These are phyloP conservation scores for Talaromyces sp. DNA, from an alignment of 2,329 filamentous ascomycete species.

Conservation along the genomic window DNA sequence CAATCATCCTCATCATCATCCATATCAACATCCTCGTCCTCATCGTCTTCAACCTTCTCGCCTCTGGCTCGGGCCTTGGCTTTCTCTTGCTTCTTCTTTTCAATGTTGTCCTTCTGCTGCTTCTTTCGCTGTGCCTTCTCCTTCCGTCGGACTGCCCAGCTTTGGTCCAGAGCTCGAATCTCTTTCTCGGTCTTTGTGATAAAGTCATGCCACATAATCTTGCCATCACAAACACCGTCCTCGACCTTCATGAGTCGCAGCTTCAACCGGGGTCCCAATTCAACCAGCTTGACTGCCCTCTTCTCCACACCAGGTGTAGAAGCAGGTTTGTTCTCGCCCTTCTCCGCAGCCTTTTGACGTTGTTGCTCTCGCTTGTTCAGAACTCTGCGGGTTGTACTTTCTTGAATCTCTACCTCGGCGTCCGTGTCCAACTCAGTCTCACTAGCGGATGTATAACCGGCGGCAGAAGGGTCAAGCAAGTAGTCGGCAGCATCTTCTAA, in stretches of 20 bases:
- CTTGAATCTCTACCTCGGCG: conserved; percentile 85
- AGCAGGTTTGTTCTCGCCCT: conserved; percentile 45
- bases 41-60: conserved; percentile 49
- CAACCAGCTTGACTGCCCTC: conserved; percentile 85
- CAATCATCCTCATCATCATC: conserved; percentile 55
- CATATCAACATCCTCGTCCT: conserved; percentile 57
- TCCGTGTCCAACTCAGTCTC: conserved; percentile 94
- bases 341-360: conserved; percentile 48
- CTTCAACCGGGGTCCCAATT: conserved; percentile 87
- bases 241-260: conserved; percentile 93
- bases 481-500: conserved; percentile 94
- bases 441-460: conserved; percentile 89
- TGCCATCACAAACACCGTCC: conserved; percentile 85
- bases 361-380: conserved; percentile 55
- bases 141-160: conserved; percentile 79
- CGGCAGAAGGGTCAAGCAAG: conserved; percentile 76
- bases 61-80: conserved; percentile 50
- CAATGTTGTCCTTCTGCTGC: conserved; percentile 86
- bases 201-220: conserved; percentile 97
- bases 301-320: conserved; percentile 67
- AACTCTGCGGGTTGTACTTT: conserved; percentile 57
- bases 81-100: conserved; percentile 74
- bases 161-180: conserved; percentile 74
- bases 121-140: conserved; percentile 85
- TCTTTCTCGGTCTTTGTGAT: conserved; percentile 82